phyloP scores from a whole-genome alignment of 768 basidiomycete species.

The Leccinum variicolor region DNA sequence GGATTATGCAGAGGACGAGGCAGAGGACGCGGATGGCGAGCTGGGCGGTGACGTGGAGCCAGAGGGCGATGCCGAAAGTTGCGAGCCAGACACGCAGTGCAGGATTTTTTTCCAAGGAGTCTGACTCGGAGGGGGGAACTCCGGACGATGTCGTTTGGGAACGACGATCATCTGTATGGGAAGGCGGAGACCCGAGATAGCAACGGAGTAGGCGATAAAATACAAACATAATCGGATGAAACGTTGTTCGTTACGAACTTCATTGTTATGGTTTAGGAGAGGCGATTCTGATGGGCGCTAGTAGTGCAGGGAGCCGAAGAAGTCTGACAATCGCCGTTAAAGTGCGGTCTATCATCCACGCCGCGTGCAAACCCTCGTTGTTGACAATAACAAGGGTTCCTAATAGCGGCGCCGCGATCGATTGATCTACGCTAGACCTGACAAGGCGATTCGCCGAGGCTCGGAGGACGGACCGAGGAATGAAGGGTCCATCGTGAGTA shows the following conservation, averaged over 20 bases:
- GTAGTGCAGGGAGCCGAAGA: neutral
- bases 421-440: too few species aligned
- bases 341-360: neutral
- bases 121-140: neutral
- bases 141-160: neutral
- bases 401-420: neutral
- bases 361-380: neutral
- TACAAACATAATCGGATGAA: conserved; percentile 8
- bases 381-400: neutral
- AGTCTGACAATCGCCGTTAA: neutral
- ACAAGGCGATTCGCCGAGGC: neutral
- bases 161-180: neutral
- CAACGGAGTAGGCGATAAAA: conserved; percentile 8
- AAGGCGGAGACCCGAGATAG: neutral
- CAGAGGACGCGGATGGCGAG: conserved; percentile 8
- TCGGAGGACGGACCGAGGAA: neutral
- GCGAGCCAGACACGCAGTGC: conserved; percentile 10
- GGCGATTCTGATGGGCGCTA: neutral
- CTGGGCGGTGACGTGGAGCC: conserved; percentile 7
- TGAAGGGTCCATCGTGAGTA: neutral
- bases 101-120: neutral
- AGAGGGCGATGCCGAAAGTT: conserved; percentile 9
- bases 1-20: conserved; percentile 1
- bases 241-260: neutral
- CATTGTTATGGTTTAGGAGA: neutral